phyloP scores from a whole-genome alignment of 176 grass and related monocot genomes.

The Juncus effusus region DNA sequence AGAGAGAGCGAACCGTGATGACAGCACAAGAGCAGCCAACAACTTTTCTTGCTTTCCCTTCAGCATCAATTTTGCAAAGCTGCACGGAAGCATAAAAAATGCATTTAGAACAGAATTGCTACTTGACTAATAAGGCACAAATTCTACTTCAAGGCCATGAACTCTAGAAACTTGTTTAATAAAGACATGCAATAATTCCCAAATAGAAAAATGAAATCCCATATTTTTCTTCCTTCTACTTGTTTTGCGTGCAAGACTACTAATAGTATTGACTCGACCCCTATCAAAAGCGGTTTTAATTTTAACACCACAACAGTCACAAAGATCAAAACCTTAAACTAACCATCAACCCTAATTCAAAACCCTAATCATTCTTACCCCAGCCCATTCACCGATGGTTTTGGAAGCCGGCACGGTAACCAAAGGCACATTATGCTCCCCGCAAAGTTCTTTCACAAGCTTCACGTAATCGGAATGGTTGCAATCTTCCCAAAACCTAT shows the following conservation, averaged over 20 bases:
- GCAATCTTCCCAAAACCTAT: conserved; percentile 35
- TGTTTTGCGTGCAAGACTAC: too few species aligned
- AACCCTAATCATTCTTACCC: conserved; percentile 26
- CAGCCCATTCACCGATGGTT: conserved; percentile 57
- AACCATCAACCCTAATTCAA: too few species aligned
- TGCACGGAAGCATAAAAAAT: conserved; percentile 10
- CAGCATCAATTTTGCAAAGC: conserved; percentile 85
- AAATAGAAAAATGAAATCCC: too few species aligned
- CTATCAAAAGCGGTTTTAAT: too few species aligned
- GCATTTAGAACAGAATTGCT: not conserved
- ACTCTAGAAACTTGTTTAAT: too few species aligned
- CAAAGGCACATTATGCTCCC: conserved; percentile 65
- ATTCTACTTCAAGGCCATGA: too few species aligned
- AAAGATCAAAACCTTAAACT: too few species aligned
- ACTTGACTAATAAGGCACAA: too few species aligned
- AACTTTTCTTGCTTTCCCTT: conserved; percentile 85
- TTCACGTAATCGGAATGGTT: conserved; percentile 74
- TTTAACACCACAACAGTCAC: too few species aligned
- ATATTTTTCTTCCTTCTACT: too few species aligned
- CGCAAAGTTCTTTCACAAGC: conserved; percentile 63
- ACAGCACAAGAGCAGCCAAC: conserved; percentile 81
- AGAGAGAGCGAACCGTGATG: conserved; percentile 43
- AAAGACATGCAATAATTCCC: too few species aligned
- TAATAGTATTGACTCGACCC: too few species aligned
- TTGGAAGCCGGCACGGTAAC: conserved; percentile 68